These are phyloP conservation scores for Cryptococcus maquisensis DNA, from an alignment of 1,284 basidiomycete genomes.

Conservation along the genomic window DNA sequence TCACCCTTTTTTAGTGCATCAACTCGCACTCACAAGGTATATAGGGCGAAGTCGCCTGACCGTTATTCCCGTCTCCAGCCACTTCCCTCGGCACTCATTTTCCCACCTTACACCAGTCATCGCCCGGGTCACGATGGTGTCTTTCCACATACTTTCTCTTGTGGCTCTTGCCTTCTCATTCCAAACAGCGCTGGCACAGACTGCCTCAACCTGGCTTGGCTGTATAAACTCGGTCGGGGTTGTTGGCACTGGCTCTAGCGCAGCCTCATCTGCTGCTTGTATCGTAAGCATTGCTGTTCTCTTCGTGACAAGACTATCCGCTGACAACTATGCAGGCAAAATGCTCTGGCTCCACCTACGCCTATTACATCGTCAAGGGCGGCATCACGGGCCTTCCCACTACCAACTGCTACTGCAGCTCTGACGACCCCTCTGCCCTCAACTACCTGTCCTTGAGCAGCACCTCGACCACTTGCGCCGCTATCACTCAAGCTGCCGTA, in stretches of 20 bases:
- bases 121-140: not conserved
- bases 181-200: not conserved
- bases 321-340: not conserved
- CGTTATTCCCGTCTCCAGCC: too few relatives aligned
- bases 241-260: not conserved
- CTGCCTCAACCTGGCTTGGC: not conserved
- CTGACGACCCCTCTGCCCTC: not conserved
- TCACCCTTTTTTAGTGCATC: too few relatives aligned
- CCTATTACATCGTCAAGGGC: not conserved
- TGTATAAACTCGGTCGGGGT: not conserved
- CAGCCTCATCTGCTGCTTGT: not conserved
- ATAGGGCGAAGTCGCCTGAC: too few relatives aligned
- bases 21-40: too few relatives aligned
- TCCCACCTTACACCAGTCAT: not conserved
- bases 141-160: not conserved
- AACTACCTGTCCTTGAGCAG: not conserved
- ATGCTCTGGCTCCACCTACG: not conserved
- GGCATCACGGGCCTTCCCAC: not conserved
- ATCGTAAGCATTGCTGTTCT: not conserved
- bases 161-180: not conserved
- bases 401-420: conserved; percentile 9
- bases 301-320: not conserved
- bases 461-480: not conserved
- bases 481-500: conserved; percentile 4
- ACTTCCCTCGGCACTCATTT: not conserved